A percentile compares a stretch with the other conserved stretches of the same genome.
Evolutionary conservation across 177 flowering plant species (phyloP).

Genomic region (Tripterygium wilfordii): DNA sequence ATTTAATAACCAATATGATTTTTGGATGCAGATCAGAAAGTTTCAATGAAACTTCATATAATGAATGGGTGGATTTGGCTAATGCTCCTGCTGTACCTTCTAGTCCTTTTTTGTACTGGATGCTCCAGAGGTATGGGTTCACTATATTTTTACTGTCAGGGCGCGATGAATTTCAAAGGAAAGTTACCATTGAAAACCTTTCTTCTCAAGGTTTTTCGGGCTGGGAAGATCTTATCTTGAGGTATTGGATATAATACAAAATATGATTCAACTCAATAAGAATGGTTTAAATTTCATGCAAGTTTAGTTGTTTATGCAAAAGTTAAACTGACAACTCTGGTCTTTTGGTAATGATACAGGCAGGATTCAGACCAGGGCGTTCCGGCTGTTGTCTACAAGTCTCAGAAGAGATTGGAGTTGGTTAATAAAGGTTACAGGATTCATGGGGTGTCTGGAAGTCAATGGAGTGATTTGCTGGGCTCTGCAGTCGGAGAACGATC

Average conservation of each 20-base stretch:
- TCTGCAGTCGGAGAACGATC: constrained; percentile 47
- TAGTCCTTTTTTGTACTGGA: constrained; percentile 61
- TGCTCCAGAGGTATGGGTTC: constrained; percentile 59
- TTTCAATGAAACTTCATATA: constrained; percentile 39
- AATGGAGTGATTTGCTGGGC: constrained; percentile 66
- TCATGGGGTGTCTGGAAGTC: too few species aligned
- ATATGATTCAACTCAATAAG: too few species aligned
- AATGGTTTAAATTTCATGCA: too few species aligned
- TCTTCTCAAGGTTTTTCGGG: constrained; percentile 45
- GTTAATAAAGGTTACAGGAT: too few species aligned
- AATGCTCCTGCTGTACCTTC: constrained; percentile 76
- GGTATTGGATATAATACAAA: constrained; percentile 28
- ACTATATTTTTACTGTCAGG: constrained; percentile 69
- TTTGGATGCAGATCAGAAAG: constrained; percentile 32
- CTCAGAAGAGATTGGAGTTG: constrained; percentile 56
- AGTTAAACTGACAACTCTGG: too few species aligned
- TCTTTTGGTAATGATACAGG: constrained; percentile 7
- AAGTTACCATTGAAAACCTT: constrained; percentile 50
- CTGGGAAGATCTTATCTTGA: constrained; percentile 66
- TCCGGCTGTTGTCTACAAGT: constrained; percentile 52
- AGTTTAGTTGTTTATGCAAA: too few species aligned
- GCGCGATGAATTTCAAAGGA: constrained; percentile 58
- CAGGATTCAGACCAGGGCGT: too few species aligned
- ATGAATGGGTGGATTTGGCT: too few species aligned
- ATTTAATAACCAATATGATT: too few species aligned